phyloP scores from a whole-genome alignment of 352 stramenopile genomes.

The Globisporangium recalcitrans region DNA sequence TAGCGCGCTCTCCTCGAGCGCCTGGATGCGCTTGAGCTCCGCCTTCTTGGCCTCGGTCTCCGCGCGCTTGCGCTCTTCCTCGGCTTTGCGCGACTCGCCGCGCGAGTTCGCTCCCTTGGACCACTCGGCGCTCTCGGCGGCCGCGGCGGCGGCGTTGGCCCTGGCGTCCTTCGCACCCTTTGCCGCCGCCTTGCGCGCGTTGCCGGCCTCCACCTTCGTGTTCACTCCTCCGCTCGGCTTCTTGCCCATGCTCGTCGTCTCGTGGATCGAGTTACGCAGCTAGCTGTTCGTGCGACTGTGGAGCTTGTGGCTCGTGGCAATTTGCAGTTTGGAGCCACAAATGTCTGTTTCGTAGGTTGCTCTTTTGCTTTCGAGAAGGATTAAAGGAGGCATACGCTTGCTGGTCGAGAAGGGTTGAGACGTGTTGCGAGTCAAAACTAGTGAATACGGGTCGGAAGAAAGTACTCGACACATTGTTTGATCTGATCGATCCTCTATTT shows the following conservation, averaged over 20 bases:
- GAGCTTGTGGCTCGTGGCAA: background rate
- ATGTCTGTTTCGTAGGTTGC: background rate
- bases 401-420: no score
- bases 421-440: no score
- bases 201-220: background rate
- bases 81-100: background rate
- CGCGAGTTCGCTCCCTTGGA: background rate
- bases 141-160: background rate
- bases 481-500: no score
- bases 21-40: background rate
- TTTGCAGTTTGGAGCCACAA: background rate
- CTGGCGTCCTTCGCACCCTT: constrained; percentile 30
- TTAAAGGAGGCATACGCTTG: no score
- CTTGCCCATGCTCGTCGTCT: background rate
- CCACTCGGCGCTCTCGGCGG: background rate
- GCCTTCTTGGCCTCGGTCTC: background rate
- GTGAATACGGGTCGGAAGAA: no score
- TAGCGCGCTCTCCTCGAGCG: background rate
- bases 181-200: background rate
- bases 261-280: no score
- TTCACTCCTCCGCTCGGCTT: constrained; percentile 1
- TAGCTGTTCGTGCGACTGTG: background rate
- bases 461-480: no score
- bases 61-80: background rate
- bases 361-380: background rate